A percentile compares a stretch with the other conserved stretches of the same genome.
Evolutionary conservation across 2,329 filamentous ascomycete species (phyloP).

Genomic region (Grosmannia penicillata): DNA sequence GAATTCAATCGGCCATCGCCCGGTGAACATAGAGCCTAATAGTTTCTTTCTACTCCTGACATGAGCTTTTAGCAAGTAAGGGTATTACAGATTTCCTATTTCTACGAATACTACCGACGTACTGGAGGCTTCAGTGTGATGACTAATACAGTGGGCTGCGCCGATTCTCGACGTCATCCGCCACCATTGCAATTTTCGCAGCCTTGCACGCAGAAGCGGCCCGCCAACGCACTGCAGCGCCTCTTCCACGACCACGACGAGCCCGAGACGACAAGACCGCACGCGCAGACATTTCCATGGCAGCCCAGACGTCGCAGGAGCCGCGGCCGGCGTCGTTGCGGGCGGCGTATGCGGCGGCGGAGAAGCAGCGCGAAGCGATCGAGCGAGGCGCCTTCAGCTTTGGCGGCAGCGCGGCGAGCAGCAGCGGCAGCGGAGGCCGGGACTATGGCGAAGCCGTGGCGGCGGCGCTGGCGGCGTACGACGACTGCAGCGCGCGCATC

Average conservation of each 20-base stretch:
- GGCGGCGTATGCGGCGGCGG: conserved; percentile 33
- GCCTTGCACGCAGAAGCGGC: too few relatives aligned
- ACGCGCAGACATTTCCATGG: background rate
- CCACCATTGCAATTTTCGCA: too few relatives aligned
- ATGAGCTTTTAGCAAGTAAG: too few relatives aligned
- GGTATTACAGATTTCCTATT: too few relatives aligned
- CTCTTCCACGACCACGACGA: background rate
- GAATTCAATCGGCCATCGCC: too few relatives aligned
- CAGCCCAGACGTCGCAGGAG: background rate
- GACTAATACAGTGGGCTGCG: too few relatives aligned
- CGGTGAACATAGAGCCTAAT: too few relatives aligned
- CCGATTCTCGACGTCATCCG: background rate
- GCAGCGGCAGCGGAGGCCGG: conserved; percentile 54
- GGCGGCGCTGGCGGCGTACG: conserved; percentile 54
- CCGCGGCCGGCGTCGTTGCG: conserved; percentile 20
- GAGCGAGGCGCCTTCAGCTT: conserved; percentile 21
- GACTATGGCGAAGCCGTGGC: conserved; percentile 55
- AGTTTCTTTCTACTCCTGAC: too few relatives aligned
- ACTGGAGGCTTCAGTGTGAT: too few relatives aligned
- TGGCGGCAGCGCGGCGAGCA: conserved; percentile 34
- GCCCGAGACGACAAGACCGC: background rate
- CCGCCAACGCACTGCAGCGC: background rate
- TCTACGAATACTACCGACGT: too few relatives aligned
- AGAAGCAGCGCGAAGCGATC: conserved; percentile 37
- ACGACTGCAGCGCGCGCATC: conserved; percentile 56